phyloP scores from a whole-genome alignment of 306 rosid genomes.

The Rosa chinensis region DNA sequence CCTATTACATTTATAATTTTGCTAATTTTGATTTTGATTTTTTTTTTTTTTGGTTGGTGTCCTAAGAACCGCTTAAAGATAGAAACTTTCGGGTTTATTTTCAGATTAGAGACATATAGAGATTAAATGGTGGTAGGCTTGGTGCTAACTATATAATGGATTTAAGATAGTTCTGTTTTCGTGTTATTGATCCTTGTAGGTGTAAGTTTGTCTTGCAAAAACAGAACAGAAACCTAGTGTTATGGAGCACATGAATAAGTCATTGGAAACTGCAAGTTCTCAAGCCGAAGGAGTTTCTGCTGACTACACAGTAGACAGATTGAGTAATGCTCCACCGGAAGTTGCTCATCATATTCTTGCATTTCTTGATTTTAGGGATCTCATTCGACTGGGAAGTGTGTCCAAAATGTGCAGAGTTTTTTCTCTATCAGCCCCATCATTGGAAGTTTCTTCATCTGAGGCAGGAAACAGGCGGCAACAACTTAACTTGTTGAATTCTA shows the following conservation, averaged over 20 bases:
- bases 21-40: too few species aligned
- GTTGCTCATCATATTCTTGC: conserved; percentile 1
- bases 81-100: not conserved
- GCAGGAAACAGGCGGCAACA: not conserved
- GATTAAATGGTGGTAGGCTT: not conserved
- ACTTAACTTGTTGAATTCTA: not conserved
- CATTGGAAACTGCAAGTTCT: not conserved
- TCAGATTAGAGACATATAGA: not conserved
- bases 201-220: not conserved
- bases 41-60: not conserved
- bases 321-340: not conserved
- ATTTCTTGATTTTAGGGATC: not conserved
- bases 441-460: not conserved
- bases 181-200: not conserved
- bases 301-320: not conserved
- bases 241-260: not conserved
- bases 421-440: not conserved
- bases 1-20: too few species aligned
- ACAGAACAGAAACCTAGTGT: not conserved
- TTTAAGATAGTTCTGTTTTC: not conserved
- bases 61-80: not conserved
- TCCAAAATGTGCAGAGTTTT: conserved; percentile 1
- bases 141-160: not conserved
- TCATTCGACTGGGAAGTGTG: not conserved
- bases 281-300: not conserved